phyloP scores from a whole-genome alignment of 768 basidiomycete species.

The Austroboletus festivus region DNA sequence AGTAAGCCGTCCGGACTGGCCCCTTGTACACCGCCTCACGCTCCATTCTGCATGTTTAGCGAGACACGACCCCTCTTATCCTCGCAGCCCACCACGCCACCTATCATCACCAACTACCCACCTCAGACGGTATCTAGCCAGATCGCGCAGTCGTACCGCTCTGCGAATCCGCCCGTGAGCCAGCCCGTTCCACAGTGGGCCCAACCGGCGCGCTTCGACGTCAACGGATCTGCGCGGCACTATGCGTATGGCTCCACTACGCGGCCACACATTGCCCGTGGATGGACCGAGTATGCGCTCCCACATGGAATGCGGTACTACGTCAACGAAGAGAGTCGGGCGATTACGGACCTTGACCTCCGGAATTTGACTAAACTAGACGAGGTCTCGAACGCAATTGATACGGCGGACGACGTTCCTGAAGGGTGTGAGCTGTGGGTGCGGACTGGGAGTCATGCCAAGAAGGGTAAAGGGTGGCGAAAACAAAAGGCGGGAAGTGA shows the following conservation, averaged over 20 bases:
- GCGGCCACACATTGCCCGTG: slow-evolving; percentile 36
- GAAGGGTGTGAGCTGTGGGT: slow-evolving; percentile 65
- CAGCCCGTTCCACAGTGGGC: slow-evolving; percentile 31
- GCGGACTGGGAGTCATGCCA: slow-evolving; percentile 36
- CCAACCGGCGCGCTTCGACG: slow-evolving; percentile 20
- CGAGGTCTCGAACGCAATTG: slow-evolving; percentile 32
- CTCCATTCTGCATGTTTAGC: slow-evolving; percentile 29
- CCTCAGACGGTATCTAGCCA: slow-evolving; percentile 18
- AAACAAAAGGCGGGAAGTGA: slow-evolving; percentile 30
- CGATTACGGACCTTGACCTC: slow-evolving; percentile 72
- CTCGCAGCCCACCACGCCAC: slow-evolving; percentile 32
- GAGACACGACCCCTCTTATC: slow-evolving; percentile 52
- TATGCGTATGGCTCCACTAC: slow-evolving; percentile 27
- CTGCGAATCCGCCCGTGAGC: slow-evolving; percentile 16
- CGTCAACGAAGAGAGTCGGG: slow-evolving; percentile 55
- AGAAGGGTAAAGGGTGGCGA: slow-evolving; percentile 23
- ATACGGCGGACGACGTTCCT: slow-evolving; percentile 31
- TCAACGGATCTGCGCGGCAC: slow-evolving; percentile 31
- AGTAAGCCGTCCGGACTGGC: slow-evolving; percentile 24
- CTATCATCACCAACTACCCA: slow-evolving; percentile 23
- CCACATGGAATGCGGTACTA: slow-evolving; percentile 73
- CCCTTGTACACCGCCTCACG: not conserved
- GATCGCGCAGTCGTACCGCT: slow-evolving; percentile 25
- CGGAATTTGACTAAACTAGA: slow-evolving; percentile 50
- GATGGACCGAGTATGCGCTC: slow-evolving; percentile 76